Evolutionary conservation across 2,329 filamentous ascomycete genomes (phyloP).

Genomic region (Fusarium chaquense): DNA sequence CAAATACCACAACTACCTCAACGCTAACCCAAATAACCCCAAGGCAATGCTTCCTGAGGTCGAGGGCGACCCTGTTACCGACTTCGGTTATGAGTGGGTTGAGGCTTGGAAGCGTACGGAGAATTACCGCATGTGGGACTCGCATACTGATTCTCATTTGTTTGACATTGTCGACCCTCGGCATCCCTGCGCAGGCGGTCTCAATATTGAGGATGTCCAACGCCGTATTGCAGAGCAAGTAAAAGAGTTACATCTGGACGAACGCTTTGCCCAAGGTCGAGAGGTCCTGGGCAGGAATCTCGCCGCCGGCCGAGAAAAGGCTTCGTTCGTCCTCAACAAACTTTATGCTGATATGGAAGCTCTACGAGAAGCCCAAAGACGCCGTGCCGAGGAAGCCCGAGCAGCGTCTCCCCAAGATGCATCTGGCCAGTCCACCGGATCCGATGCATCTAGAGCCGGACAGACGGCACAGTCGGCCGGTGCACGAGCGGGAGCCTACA

Average conservation of each 20-base stretch:
- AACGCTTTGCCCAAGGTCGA: constrained; percentile 83
- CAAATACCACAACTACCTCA: constrained; percentile 85
- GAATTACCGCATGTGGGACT: constrained; percentile 91
- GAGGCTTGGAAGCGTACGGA: constrained; percentile 89
- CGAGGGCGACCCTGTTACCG: constrained; percentile 85
- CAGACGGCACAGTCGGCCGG: constrained; percentile 63
- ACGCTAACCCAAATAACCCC: constrained; percentile 75
- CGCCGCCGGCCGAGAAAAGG: constrained; percentile 88
- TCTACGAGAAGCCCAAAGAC: constrained; percentile 60
- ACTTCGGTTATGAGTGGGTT: constrained; percentile 88
- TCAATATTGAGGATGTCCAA: constrained; percentile 95
- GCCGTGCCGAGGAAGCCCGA: constrained; percentile 57
- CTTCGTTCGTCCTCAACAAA: constrained; percentile 86
- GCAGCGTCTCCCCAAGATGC: constrained; percentile 21
- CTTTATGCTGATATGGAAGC: constrained; percentile 90
- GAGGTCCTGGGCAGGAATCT: constrained; percentile 91
- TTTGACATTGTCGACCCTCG: constrained; percentile 95
- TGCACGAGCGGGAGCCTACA: constrained; percentile 70
- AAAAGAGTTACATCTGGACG: constrained; percentile 92
- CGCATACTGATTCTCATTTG: constrained; percentile 83
- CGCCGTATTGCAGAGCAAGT: constrained; percentile 91
- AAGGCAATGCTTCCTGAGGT: constrained; percentile 74
- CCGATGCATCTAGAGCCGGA: constrained; percentile 51
- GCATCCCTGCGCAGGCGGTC: constrained; percentile 91
- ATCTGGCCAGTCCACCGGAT: constrained; percentile 16